Conservation (phyloP, 495 filamentous ascomycete genomes). For the Lepraria neglecta region DNA sequence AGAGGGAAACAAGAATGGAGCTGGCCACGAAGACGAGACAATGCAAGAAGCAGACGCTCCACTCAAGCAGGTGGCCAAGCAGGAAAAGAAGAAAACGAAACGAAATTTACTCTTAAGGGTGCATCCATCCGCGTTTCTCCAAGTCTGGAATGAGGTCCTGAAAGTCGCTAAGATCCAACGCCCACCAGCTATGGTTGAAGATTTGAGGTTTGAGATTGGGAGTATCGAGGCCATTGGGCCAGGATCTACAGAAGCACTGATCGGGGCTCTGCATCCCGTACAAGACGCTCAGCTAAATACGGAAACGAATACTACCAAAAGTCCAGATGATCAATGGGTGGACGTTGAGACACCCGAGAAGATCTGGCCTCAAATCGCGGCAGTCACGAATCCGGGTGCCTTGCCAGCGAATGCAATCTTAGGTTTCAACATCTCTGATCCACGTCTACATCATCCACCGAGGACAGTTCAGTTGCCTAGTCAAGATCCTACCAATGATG, state of each 20-base stretch:
- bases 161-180: slow-evolving; percentile 61
- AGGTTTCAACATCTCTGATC: slow-evolving; percentile 68
- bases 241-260: slow-evolving; percentile 71
- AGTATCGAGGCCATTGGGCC: slow-evolving; percentile 87
- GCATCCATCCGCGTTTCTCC: slow-evolving; percentile 84
- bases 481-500: slow-evolving; percentile 38
- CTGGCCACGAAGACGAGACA: neutral
- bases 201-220: slow-evolving; percentile 88
- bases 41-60: neutral
- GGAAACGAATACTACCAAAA: neutral
- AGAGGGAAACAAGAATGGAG: neutral
- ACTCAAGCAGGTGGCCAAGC: slow-evolving; percentile 25
- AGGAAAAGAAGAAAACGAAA: slow-evolving; percentile 38
- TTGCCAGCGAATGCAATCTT: slow-evolving; percentile 68
- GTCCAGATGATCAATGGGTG: slow-evolving; percentile 18
- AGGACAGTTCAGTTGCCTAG: slow-evolving; percentile 36
- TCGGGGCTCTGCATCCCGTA: slow-evolving; percentile 61
- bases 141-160: slow-evolving; percentile 74
- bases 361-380: slow-evolving; percentile 57
- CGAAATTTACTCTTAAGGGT: slow-evolving; percentile 66
- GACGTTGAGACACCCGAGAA: slow-evolving; percentile 28
- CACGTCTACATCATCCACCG: slow-evolving; percentile 67
- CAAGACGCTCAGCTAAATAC: slow-evolving; percentile 14
- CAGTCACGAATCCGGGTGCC: slow-evolving; percentile 68
- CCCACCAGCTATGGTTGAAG: slow-evolving; percentile 71